These are phyloP conservation scores for Plasmodium yoelii DNA, from an alignment of 169 alveolate species.

Conservation along the genomic window DNA sequence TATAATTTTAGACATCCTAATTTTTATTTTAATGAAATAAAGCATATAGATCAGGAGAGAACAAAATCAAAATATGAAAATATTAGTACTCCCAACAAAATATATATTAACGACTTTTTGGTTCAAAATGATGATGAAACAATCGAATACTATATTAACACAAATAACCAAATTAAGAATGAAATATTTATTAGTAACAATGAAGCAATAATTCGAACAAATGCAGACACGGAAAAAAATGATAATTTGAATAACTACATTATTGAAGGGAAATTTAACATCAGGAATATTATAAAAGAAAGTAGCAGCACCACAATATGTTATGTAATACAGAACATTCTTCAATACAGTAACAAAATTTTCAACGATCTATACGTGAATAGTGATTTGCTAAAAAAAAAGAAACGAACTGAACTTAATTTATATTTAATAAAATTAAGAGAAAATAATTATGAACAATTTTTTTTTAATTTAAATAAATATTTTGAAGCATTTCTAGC, in stretches of 20 bases:
- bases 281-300: neutral
- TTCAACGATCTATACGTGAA: conserved; percentile 46
- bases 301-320: neutral
- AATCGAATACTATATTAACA: no score
- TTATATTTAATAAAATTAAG: conserved; percentile 48
- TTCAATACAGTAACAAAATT: conserved; percentile 33
- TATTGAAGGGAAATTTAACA: neutral
- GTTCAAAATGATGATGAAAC: no score
- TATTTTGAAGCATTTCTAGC: conserved; percentile 33
- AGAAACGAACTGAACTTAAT: conserved; percentile 38
- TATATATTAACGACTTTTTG: no score
- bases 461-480: conserved; percentile 54
- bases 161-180: no score
- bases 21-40: no score
- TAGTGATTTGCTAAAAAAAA: conserved; percentile 27
- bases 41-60: no score
- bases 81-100: no score
- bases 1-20: no score
- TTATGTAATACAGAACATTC: conserved; percentile 34
- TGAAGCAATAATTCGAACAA: no score
- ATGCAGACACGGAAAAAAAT: neutral
- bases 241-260: neutral
- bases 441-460: conserved; percentile 28
- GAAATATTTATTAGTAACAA: no score
- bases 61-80: no score